These are phyloP conservation scores for Pelargonium australe DNA, from an alignment of 441 rosid species.

Conservation along the genomic window DNA sequence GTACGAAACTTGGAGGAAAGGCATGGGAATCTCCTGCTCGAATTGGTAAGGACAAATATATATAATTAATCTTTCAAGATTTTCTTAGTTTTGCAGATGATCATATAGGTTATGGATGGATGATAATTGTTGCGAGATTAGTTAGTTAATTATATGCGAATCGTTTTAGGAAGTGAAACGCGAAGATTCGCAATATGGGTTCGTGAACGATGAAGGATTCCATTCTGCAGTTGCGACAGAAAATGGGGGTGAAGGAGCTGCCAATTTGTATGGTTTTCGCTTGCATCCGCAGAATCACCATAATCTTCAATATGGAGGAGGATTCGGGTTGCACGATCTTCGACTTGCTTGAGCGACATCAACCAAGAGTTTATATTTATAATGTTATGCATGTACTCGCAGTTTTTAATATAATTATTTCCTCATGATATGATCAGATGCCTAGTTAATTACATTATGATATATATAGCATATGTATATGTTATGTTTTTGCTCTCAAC, in stretches of 20 bases:
- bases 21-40: conserved; percentile 33
- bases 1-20: conserved; percentile 37
- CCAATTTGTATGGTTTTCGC: conserved; percentile 33
- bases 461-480: no score
- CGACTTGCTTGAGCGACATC: conserved; percentile 42
- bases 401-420: no score
- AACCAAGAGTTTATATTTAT: no score
- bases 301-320: conserved; percentile 23
- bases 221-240: conserved; percentile 31
- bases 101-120: background rate
- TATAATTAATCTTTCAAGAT: background rate
- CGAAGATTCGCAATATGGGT: conserved; percentile 36
- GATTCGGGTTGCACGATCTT: conserved; percentile 30
- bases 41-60: conserved; percentile 30
- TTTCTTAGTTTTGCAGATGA: background rate
- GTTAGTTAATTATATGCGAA: background rate
- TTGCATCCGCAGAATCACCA: conserved; percentile 28
- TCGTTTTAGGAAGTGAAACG: conserved; percentile 31
- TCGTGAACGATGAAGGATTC: conserved; percentile 37
- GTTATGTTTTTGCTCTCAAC: no score
- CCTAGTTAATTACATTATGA: no score
- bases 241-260: conserved; percentile 26
- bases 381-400: no score
- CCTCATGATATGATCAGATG: no score
- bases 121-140: no score